phyloP scores from a whole-genome alignment of 225 moss, liverwort and hornwort genomes.

The Sphagnum contortum region DNA sequence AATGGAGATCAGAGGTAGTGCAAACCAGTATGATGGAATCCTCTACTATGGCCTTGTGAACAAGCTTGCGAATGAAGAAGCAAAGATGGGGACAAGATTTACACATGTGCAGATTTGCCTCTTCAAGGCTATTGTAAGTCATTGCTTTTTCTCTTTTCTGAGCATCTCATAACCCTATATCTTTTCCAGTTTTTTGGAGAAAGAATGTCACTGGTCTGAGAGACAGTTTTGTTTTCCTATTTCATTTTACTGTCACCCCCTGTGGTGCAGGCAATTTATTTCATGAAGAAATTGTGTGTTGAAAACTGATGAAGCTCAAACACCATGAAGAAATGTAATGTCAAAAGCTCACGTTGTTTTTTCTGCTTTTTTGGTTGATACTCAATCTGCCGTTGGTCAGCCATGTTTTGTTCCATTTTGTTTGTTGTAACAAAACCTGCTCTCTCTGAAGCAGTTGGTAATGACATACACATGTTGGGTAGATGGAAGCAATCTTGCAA shows the following conservation, averaged over 20 bases:
- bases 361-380: too few relatives aligned
- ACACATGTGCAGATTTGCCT: conserved; percentile 63
- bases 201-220: neutral
- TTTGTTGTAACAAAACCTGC: neutral
- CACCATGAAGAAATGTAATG: neutral
- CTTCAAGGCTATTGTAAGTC: conserved; percentile 80
- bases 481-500: conserved; percentile 73
- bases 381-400: too few relatives aligned
- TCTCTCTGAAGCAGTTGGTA: neutral
- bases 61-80: conserved; percentile 69
- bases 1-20: conserved; percentile 79
- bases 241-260: too few relatives aligned
- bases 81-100: conserved; percentile 74
- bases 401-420: too few relatives aligned
- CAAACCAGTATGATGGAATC: conserved; percentile 67
- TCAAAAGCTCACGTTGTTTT: too few relatives aligned
- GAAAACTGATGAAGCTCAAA: neutral
- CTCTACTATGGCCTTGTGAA: conserved; percentile 74
- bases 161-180: too few relatives aligned
- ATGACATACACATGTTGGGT: neutral
- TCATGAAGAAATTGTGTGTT: neutral
- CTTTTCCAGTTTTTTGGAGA: too few relatives aligned
- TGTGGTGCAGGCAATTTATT: too few relatives aligned
- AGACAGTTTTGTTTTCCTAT: neutral
- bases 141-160: neutral